Evolutionary conservation across 805 yeast species (phyloP), one percentile per base, ranked within the genome.

Genomic region (Myxozyma neotropica): DNA sequence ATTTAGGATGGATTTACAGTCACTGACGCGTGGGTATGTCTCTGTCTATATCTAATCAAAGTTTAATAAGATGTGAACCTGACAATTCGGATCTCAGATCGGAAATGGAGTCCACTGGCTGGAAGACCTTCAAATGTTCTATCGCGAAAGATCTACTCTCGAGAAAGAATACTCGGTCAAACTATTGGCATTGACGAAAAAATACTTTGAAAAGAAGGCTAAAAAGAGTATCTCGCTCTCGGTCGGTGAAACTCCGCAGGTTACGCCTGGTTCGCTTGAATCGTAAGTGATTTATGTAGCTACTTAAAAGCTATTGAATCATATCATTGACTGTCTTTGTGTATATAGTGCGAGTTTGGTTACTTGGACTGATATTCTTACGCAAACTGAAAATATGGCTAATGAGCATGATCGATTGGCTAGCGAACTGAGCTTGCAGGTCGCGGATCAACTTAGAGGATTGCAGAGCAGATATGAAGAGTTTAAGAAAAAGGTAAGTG

Each of bases 261-360:
- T 89, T 44, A 94, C 99, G 0, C 98, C 99, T 0, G 99, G 99
- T 0, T 90, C 97, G 0, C 77, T 93, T 51, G 98, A 94, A 71
- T 53, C 53, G 66, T 63, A 45, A 6, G 58, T 35, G 33, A 7
- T 29, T 29, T 29, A 29, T 29, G n/a, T n/a, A n/a, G n/a, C 24
- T 26, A 27, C 21, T 29, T 36, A 6, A 15, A 12, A 15, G 44
- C 44, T 33, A 33, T 33, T 19, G 24, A 33, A 10, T 24, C 15
- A 15, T 33, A 8, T 17, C 21, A 39, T 36, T 4, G 40, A 17
- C 24, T 35, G 44, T 12, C 12, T 26, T 26, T 19, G 21, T 39
- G 12, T 31, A 1, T 40, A 13, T 35, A 81, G 88, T 64, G 96
- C 97, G 0, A 79, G 88, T 15, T 75, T 92, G 63, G 96, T 89